Conservation (phyloP, 2,329 filamentous ascomycete genomes). For the Cercospora citrullina region DNA sequence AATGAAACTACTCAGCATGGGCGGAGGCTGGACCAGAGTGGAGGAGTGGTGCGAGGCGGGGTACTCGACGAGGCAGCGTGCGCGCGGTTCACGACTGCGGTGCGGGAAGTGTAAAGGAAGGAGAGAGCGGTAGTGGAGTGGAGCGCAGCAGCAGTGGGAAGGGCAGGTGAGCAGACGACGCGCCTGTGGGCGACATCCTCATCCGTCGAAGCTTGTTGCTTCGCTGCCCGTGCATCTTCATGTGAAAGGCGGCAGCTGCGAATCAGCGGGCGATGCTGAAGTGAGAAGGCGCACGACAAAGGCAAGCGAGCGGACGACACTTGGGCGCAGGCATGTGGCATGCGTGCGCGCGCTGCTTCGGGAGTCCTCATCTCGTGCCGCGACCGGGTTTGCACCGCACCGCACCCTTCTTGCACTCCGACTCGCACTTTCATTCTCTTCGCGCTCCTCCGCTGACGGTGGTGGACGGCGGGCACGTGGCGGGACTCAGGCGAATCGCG, state of each 20-base stretch:
- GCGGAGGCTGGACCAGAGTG: neutral
- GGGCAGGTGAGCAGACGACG: conserved; percentile 9
- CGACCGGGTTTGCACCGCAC: neutral
- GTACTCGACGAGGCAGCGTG: neutral
- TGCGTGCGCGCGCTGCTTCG: neutral
- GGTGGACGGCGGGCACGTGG: neutral
- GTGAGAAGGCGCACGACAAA: neutral
- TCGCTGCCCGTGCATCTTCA: conserved; percentile 19
- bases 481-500: neutral
- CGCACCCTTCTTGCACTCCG: neutral
- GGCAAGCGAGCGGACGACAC: neutral
- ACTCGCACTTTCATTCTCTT: too few species aligned
- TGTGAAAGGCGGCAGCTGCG: conserved; percentile 16
- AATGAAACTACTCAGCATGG: neutral
- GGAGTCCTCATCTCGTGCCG: neutral
- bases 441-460: neutral
- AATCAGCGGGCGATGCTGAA: conserved; percentile 5
- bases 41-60: neutral
- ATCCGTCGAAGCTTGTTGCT: conserved; percentile 15
- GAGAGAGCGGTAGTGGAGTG: neutral
- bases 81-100: neutral
- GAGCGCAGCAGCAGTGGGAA: neutral
- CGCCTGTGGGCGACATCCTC: neutral
- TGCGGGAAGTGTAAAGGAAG: neutral
- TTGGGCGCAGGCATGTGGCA: neutral